phyloP scores from a whole-genome alignment of 1,284 basidiomycete genomes.

The Mycena sp. region DNA sequence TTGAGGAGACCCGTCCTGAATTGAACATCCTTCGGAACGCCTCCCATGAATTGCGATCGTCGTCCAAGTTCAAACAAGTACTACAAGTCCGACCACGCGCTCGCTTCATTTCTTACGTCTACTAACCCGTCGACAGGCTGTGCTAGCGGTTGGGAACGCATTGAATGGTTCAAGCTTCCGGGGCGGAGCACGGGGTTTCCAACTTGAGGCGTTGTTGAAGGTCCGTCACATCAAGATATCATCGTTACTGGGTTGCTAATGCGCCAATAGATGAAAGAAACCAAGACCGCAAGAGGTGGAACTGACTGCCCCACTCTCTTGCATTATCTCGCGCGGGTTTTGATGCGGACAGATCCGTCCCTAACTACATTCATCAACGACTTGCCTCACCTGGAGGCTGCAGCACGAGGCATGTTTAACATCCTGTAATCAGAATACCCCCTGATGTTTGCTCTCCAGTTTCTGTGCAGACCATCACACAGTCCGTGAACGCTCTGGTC shows the following conservation, averaged over 20 bases:
- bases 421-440: not conserved
- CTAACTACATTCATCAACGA: conserved; percentile 84
- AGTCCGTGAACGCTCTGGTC: conserved; percentile 67
- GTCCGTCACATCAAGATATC: conserved; percentile 46
- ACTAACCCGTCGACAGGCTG: conserved; percentile 52
- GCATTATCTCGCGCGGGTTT: conserved; percentile 83
- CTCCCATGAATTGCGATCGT: conserved; percentile 77
- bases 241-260: not conserved
- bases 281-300: conserved; percentile 75
- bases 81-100: conserved; percentile 61
- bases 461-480: conserved; percentile 69
- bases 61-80: conserved; percentile 73
- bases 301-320: conserved; percentile 84
- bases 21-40: conserved; percentile 81
- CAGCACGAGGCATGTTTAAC: conserved; percentile 70
- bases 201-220: conserved; percentile 84
- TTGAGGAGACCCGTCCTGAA: conserved; percentile 88
- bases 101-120: conserved; percentile 1
- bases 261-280: conserved; percentile 81
- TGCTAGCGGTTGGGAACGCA: conserved; percentile 83
- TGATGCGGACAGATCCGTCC: conserved; percentile 75
- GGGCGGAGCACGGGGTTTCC: conserved; percentile 86
- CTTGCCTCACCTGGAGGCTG: conserved; percentile 83
- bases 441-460: conserved; percentile 54
- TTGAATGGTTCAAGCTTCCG: conserved; percentile 87